Base-by-base conservation (phyloP, 306 rosid species). In the Pyrus betulifolia region DNA sequence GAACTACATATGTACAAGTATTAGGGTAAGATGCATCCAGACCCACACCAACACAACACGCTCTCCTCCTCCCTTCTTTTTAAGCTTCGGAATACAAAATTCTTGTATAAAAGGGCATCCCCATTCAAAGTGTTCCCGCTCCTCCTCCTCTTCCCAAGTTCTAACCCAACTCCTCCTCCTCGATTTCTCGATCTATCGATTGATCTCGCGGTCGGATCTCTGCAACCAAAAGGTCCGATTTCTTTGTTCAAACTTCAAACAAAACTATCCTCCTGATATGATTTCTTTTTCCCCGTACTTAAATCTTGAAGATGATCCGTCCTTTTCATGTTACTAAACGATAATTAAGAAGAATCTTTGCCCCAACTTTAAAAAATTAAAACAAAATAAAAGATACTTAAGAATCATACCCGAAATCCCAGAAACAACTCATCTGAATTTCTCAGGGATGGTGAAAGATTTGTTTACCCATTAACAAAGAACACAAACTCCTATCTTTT, bases 121-220 rank as follows among this genome's bases (percentile, higher is more conserved):
- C 31, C 57, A 76, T 88, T 84, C 85, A 78, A 92, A 88, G 8
- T 77, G 79, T 92, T 87, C 93, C 86, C 91, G 90, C 93, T 80
- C 35, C 71, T 52, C 38, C 9, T 49, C 21, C 54, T 46, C 19
- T 6, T 46, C 54, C 54, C 0, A 2, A 49, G 55, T 49, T 18
- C 3, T 46, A 22, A 11, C n/a, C 46, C 55, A 38, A 54, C 18
- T 7, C 61, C 54, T 14, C 49, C 54, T 14, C 52, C 18, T 22
- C 19, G 21, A 9, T 42, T 42, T 42, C 54, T 15, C 5, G 19
- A 49, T 49, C 17, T 17, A 49, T 49, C 33, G 27, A 54, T 33
- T 22, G 38, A 72, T 71, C 30, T 18, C 75, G 30, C 52, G 40
- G 23, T 12, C 65, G 35, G 83, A 69, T 80, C 78, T 38, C 52